A percentile compares a stretch with the other conserved stretches of the same genome.
These are phyloP conservation scores for Aspergillus mulundensis DNA, from an alignment of 495 filamentous ascomycete genomes.

Conservation along the genomic window DNA sequence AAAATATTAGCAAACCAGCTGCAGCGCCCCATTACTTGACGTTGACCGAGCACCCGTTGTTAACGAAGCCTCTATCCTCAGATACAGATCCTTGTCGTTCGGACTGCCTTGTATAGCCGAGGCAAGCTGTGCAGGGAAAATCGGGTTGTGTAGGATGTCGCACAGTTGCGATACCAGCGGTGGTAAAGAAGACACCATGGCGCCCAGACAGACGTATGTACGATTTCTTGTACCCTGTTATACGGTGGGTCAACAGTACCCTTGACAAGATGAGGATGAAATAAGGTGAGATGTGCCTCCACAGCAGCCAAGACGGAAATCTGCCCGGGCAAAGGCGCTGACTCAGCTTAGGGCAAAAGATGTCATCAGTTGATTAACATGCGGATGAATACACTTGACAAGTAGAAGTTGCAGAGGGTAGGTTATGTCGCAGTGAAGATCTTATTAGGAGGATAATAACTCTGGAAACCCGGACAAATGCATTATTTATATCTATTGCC, in stretches of 20 bases:
- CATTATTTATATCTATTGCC: too few species aligned
- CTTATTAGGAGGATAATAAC: too few species aligned
- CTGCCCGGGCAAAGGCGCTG: constrained; percentile 18
- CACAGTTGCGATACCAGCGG: constrained; percentile 14
- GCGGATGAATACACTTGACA: too few species aligned
- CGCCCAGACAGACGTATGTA: too few species aligned
- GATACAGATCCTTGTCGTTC: background rate
- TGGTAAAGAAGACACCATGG: background rate
- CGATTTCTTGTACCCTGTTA: too few species aligned
- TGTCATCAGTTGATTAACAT: too few species aligned
- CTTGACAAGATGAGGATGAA: background rate
- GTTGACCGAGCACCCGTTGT: background rate
- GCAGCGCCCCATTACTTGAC: background rate
- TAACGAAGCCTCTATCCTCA: constrained; percentile 12
- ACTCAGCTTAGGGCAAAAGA: background rate
- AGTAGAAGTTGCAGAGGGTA: too few species aligned
- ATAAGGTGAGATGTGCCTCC: background rate
- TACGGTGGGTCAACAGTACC: too few species aligned
- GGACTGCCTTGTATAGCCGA: background rate
- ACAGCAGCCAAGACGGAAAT: constrained; percentile 7
- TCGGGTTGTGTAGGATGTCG: constrained; percentile 9
- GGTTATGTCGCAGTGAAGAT: too few species aligned
- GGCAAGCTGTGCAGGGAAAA: constrained; percentile 10
- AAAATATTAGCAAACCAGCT: constrained; percentile 3
- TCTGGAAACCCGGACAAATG: too few species aligned